Evolutionary conservation across 257 asterid genomes (phyloP), one percentile per base, ranked within the genome.

Genomic region (Scutellaria barbata): DNA sequence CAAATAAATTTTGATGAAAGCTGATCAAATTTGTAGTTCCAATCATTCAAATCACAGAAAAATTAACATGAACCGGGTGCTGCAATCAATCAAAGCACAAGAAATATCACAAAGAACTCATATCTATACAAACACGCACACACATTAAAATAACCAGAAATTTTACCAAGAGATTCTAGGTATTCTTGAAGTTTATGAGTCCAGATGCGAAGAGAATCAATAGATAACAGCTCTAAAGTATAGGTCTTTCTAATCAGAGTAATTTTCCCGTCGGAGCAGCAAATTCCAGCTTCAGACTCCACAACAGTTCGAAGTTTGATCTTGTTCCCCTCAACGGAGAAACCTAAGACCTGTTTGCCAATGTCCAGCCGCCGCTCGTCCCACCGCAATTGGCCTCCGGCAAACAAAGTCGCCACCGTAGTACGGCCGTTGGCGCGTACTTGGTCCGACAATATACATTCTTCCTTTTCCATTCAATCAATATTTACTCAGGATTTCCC

Each of bases 281-380:
- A 84, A 37, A 83, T 46, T 74, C 90, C 90, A 45, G 77, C 75
- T 25, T 56, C 72, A 14, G 58, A 66, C 41, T 82, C 86, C 48
- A 85, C 78, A 6, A 86, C 76, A 48, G 92, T 81, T 71, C 86
- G 84, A 73, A 95, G 75, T 47, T 76, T 79, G 71, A 95, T 75
- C 68, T 53, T 81, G 47, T 64, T 66, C 59, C 89, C 94, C 22
- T 85, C 89, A 30, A 81, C 83, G 11, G 88, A 70, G 80, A 92
- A 88, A 5, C 98, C 95, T 68, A 95, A 84, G 53, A 92, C 95
- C 64, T 95, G 84, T 71, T 85, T 83, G 61, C 82, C 95, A 46
- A 95, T 59, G 41, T 75, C 82, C 70, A 92, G 65, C 13, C 82
- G 82, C 18, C 79, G 82, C 46, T 62, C 88, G 1, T 74, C 74